Evolutionary conservation across 2,329 filamentous ascomycete species (phyloP), one percentile per base, ranked within the genome.

Genomic region (Sarocladiaceae sp.): DNA sequence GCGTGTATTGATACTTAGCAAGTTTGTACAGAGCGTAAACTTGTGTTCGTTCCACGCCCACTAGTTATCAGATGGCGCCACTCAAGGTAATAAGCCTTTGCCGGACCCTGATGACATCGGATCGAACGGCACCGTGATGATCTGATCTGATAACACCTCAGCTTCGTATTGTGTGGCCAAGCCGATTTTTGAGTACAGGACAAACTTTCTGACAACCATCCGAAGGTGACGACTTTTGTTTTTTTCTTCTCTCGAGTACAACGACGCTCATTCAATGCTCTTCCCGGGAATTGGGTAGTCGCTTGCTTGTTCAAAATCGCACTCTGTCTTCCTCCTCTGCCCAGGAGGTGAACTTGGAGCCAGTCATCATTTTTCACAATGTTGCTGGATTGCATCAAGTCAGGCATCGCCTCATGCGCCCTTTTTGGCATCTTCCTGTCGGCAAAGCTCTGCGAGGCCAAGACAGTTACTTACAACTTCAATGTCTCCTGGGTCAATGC

Each of bases 401-500:
- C 23, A 25, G 28, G 22, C 23, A 28, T 44, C 40, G 40, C 42
- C 44, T 53, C 39, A 22, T 55, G 26, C 28, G 40, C 55, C 31
- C 37, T 39, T 15, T 44, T 55, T 36, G 53, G 35, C 28, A 33
- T 54, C 51, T 25, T 50, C 20, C 28, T 44, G 23, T 13, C 12
- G 7, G 10, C 22, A 13, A 44, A 4, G 3, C 3, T 26, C 37
- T 52, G 52, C 52, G 33, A 50, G 39, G 60, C 59, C 15, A 62
- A 65, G 47, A 79, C 72, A 0, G 71, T 83, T 29, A 77, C 69
- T 2, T 80, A 80, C 57, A 67, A 82, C 60, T 86, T 82, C 71
- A 78, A 83, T 44, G 70, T 83, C 39, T 78, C 77, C 31, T 86
- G 83, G 82, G 78, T 84, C 13, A 74, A 66, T 51, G 76, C 77